Percentiles rank a stretch among this genome's conserved stretches.
phyloP scores from a whole-genome alignment of 2,329 filamentous ascomycete species.

The Gliomastix tumulicola region DNA sequence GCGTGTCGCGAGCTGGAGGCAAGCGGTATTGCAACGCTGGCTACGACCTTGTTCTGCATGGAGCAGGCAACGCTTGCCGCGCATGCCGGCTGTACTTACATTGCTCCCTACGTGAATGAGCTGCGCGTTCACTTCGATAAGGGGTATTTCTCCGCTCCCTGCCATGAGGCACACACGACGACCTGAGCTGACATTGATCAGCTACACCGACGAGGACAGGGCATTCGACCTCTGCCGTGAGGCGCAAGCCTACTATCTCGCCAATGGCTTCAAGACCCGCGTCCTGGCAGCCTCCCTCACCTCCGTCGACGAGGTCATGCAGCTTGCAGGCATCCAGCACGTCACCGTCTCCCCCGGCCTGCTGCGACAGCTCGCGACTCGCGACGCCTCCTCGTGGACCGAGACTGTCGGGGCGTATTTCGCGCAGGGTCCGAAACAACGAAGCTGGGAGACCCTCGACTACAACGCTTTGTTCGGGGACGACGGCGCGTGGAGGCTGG shows the following conservation, averaged over 20 bases:
- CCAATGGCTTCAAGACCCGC: slow-evolving; percentile 31
- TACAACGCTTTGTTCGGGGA: too few species aligned
- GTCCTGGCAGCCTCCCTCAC: slow-evolving; percentile 53
- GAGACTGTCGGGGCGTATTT: slow-evolving; percentile 12
- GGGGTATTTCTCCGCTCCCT: not conserved
- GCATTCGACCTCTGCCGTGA: too few species aligned
- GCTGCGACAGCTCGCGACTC: not conserved
- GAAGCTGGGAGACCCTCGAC: too few species aligned
- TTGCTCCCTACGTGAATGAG: slow-evolving; percentile 61
- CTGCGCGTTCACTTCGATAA: too few species aligned
- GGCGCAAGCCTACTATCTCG: slow-evolving; percentile 45
- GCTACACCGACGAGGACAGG: not conserved
- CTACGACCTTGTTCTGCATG: slow-evolving; percentile 57
- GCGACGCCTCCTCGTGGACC: too few species aligned
- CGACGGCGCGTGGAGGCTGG: too few species aligned
- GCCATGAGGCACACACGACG: not conserved
- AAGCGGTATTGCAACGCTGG: slow-evolving; percentile 49
- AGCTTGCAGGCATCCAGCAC: slow-evolving; percentile 49
- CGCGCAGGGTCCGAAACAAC: slow-evolving; percentile 24
- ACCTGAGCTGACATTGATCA: not conserved
- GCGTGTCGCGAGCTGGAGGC: slow-evolving; percentile 48
- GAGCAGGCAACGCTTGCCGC: slow-evolving; percentile 52
- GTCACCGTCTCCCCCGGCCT: too few species aligned
- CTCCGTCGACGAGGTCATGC: slow-evolving; percentile 49
- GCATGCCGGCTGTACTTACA: slow-evolving; percentile 51